Evolutionary conservation across 768 basidiomycete genomes (phyloP).

Genomic region (Leccinum uliginosum): DNA sequence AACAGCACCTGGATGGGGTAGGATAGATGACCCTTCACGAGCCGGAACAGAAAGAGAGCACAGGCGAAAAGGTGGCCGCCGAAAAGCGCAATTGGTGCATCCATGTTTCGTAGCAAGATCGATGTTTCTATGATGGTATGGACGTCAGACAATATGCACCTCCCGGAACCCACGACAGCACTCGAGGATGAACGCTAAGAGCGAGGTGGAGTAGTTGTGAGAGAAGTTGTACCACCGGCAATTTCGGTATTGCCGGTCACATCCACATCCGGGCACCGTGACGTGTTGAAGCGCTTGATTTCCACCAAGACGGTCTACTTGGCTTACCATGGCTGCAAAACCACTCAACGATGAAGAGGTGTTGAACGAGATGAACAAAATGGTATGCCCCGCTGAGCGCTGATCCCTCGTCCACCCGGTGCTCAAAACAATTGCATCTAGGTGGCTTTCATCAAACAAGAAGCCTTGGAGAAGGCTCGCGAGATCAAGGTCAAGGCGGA

Average conservation of each 20-base stretch:
- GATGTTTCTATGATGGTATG: not conserved
- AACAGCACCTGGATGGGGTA: conserved; percentile 13
- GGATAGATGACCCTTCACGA: conserved; percentile 18
- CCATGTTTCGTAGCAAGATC: conserved; percentile 15
- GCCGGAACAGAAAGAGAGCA: conserved; percentile 7
- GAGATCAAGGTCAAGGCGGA: conserved; percentile 98
- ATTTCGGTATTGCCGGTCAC: not conserved
- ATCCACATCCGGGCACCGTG: not conserved
- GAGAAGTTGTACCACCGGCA: not conserved
- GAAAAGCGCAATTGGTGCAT: conserved; percentile 15
- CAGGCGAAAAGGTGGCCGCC: conserved; percentile 16
- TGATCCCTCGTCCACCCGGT: not conserved
- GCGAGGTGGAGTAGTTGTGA: not conserved
- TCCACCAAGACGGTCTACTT: not conserved
- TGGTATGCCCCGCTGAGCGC: conserved; percentile 59
- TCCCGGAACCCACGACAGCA: not conserved
- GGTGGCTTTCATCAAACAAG: conserved; percentile 99
- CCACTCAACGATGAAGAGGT: conserved; percentile 94
- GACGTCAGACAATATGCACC: not conserved
- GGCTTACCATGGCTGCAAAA: conserved; percentile 59
- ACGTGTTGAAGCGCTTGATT: not conserved
- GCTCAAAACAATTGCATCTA: conserved; percentile 28
- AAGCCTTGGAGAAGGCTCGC: conserved; percentile 94
- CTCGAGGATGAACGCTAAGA: too few species aligned
- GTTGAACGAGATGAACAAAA: conserved; percentile 96